These are phyloP conservation scores for Metschnikowia sp. DNA, from an alignment of 805 yeast species.

Conservation along the genomic window DNA sequence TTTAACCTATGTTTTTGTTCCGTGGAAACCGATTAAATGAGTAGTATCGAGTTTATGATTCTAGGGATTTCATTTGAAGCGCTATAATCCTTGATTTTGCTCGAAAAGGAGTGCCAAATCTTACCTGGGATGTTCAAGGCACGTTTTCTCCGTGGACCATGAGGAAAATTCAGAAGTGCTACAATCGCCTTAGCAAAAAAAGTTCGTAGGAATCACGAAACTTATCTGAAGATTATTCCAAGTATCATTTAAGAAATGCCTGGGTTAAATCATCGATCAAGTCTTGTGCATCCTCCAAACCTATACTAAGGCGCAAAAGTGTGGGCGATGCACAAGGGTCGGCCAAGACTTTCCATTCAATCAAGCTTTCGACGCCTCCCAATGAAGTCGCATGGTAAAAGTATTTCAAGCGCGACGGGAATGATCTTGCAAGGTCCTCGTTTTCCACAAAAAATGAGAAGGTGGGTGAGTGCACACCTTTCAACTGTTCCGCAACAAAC, in stretches of 20 bases:
- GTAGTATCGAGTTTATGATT: no score
- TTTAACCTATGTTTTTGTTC: no score
- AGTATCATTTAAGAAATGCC: constrained; percentile 37
- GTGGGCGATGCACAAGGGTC: constrained; percentile 52
- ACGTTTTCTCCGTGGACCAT: no score
- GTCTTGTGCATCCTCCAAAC: constrained; percentile 75
- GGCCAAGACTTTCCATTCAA: constrained; percentile 85
- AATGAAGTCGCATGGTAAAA: constrained; percentile 91
- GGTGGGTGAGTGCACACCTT: constrained; percentile 65
- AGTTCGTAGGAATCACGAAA: no score
- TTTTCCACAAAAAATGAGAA: constrained; percentile 58
- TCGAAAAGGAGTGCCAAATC: no score
- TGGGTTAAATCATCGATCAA: constrained; percentile 66
- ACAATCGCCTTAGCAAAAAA: no score
- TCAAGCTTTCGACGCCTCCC: constrained; percentile 87
- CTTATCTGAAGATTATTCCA: no score
- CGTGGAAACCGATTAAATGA: no score
- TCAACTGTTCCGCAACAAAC: constrained; percentile 63
- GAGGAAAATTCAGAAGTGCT: no score
- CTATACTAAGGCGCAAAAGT: constrained; percentile 72
- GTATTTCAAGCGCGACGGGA: constrained; percentile 65
- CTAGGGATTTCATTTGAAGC: no score
- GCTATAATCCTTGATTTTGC: no score
- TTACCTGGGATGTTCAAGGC: no score
- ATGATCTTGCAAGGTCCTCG: constrained; percentile 51